These are phyloP conservation scores for Parietaria judaica DNA, from an alignment of 306 rosid genomes.

Conservation along the genomic window DNA sequence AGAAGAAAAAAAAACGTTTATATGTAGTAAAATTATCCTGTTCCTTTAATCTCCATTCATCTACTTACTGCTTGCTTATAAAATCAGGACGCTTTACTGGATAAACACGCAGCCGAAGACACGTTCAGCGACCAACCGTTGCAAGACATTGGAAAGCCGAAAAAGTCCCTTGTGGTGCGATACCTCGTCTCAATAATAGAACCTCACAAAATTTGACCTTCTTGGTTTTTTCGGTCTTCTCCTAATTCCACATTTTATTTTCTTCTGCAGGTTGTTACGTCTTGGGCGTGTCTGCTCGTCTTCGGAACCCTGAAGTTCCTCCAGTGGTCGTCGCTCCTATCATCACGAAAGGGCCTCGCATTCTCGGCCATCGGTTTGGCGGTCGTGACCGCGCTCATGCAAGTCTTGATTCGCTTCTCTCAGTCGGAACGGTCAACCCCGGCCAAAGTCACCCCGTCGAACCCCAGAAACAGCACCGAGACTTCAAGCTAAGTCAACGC, in stretches of 20 bases:
- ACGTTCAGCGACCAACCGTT: slow-evolving; percentile 55
- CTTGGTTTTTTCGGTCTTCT: no score
- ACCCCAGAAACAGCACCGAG: slow-evolving; percentile 31
- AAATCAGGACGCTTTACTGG: slow-evolving; percentile 72
- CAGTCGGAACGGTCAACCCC: slow-evolving; percentile 83
- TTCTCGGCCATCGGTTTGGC: slow-evolving; percentile 45
- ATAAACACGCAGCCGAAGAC: slow-evolving; percentile 62
- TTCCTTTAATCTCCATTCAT: not conserved
- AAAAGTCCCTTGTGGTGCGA: slow-evolving; percentile 75
- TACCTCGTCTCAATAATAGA: no score
- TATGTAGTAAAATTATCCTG: not conserved
- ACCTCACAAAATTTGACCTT: no score
- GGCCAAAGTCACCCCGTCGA: slow-evolving; percentile 52
- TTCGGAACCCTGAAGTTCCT: slow-evolving; percentile 61
- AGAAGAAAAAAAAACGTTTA: no score
- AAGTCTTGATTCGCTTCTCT: slow-evolving; percentile 68
- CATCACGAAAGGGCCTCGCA: slow-evolving; percentile 83
- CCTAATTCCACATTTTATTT: not conserved
- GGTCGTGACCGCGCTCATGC: slow-evolving; percentile 71
- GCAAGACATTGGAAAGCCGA: slow-evolving; percentile 55
- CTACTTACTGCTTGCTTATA: slow-evolving; percentile 3
- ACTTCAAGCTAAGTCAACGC: slow-evolving; percentile 24
- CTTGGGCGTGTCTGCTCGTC: slow-evolving; percentile 58
- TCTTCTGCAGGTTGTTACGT: slow-evolving; percentile 53
- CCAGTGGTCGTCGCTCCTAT: slow-evolving; percentile 53